A percentile compares a stretch with the other conserved stretches of the same genome.
phyloP scores from a whole-genome alignment of 805 yeast species.

The Wickerhamiella parazyma region DNA sequence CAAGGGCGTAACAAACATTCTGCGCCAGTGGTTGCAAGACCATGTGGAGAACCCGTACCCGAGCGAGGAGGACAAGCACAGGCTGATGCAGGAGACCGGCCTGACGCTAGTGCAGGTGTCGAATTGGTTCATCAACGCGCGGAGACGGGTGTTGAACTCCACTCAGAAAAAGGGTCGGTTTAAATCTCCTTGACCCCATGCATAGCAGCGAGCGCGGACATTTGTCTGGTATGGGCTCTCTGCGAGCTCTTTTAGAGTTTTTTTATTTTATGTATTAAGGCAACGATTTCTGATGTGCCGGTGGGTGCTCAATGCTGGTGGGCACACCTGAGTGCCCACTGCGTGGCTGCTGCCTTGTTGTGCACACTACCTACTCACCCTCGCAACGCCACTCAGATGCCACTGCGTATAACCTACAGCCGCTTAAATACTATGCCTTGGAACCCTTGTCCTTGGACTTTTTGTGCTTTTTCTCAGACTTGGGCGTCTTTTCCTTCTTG shows the following conservation, averaged over 20 bases:
- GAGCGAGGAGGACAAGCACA: conserved; percentile 60
- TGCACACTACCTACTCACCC: no score
- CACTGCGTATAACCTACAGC: no score
- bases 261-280: not conserved
- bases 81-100: conserved; percentile 57
- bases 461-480: conserved; percentile 12
- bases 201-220: no score
- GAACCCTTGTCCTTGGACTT: conserved; percentile 7
- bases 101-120: conserved; percentile 67
- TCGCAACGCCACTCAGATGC: no score
- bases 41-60: conserved; percentile 78
- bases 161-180: conserved; percentile 17
- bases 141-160: conserved; percentile 52
- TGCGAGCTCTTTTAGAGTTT: not conserved
- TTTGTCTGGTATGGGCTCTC: not conserved
- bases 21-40: conserved; percentile 59
- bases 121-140: conserved; percentile 81
- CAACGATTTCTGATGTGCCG: not conserved
- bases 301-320: no score
- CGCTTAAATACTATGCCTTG: not conserved
- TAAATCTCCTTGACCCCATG: not conserved
- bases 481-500: conserved; percentile 12
- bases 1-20: conserved; percentile 56
- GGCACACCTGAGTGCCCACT: no score
- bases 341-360: no score